Evolutionary conservation across 805 yeast species (phyloP).

Genomic region (Suhomyces sp.): DNA sequence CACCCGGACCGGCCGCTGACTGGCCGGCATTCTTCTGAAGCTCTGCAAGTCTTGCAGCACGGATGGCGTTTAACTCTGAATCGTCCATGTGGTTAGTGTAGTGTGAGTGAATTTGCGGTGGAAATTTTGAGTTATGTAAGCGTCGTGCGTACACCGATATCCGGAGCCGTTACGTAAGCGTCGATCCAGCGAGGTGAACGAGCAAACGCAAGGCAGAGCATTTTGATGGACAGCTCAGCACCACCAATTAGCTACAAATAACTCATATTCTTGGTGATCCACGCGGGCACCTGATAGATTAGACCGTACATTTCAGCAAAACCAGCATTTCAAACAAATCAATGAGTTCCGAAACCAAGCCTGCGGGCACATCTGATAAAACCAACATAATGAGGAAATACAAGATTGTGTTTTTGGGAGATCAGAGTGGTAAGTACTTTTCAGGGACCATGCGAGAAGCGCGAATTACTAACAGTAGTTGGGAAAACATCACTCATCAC

Average conservation of each 20-base stretch:
- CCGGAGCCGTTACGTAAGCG: not conserved
- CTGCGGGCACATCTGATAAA: slow-evolving; percentile 25
- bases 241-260: not conserved
- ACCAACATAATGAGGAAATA: slow-evolving; percentile 54
- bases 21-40: slow-evolving; percentile 61
- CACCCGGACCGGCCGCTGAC: slow-evolving; percentile 32
- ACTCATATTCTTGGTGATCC: not conserved
- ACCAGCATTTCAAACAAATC: not conserved
- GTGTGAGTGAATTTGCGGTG: not conserved
- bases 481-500: slow-evolving; percentile 96
- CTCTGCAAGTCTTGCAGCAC: slow-evolving; percentile 90
- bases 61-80: slow-evolving; percentile 79
- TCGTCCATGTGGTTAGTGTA: slow-evolving; percentile 60
- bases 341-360: slow-evolving; percentile 2
- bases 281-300: not conserved
- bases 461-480: slow-evolving; percentile 39
- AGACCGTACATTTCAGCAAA: not conserved
- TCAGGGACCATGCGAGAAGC: too few species aligned
- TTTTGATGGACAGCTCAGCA: not conserved
- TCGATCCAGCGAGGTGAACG: not conserved
- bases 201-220: not conserved
- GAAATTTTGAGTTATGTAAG: not conserved
- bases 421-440: slow-evolving; percentile 65
- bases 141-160: not conserved
- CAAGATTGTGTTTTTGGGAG: slow-evolving; percentile 95